Percentiles rank a stretch among this genome's conserved stretches.
Conservation (phyloP, 2,329 filamentous ascomycete species). For the Neodidymelliopsis sp. region DNA sequence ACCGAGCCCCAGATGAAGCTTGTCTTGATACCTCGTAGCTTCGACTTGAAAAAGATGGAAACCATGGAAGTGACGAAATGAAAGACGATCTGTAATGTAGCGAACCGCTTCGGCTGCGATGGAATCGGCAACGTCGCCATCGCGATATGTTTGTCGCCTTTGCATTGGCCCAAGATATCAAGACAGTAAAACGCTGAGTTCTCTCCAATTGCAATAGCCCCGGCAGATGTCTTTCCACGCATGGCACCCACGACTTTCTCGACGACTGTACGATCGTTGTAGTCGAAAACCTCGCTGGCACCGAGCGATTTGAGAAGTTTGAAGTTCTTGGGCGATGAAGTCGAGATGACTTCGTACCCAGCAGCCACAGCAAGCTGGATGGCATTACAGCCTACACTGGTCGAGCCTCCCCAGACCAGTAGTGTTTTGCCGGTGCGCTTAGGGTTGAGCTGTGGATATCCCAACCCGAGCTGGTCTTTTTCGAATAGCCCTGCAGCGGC, state of each 20-base stretch:
- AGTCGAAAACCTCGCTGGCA: too few relatives aligned
- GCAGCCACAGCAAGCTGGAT: too few relatives aligned
- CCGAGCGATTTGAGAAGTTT: too few relatives aligned
- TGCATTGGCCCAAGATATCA: constrained; percentile 1
- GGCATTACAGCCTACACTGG: too few relatives aligned
- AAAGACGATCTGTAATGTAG: background rate
- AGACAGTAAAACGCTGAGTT: background rate
- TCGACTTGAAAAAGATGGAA: background rate
- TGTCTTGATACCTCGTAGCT: background rate
- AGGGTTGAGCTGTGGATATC: too few relatives aligned
- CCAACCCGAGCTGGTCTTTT: too few relatives aligned
- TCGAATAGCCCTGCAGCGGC: too few relatives aligned
- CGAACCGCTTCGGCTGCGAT: constrained; percentile 1
- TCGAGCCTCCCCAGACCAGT: too few relatives aligned
- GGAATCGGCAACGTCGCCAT: constrained; percentile 1
- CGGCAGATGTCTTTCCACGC: background rate
- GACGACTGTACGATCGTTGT: too few relatives aligned
- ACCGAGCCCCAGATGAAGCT: constrained; percentile 4
- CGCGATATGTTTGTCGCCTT: background rate
- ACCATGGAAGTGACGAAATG: background rate
- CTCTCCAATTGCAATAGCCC: constrained; percentile 4
- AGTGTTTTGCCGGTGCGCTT: too few relatives aligned
- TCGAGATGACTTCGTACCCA: too few relatives aligned
- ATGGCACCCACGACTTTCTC: background rate
- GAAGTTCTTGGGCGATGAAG: too few relatives aligned